Conservation (phyloP, 1,284 basidiomycete genomes). For the Malassezia nana region DNA sequence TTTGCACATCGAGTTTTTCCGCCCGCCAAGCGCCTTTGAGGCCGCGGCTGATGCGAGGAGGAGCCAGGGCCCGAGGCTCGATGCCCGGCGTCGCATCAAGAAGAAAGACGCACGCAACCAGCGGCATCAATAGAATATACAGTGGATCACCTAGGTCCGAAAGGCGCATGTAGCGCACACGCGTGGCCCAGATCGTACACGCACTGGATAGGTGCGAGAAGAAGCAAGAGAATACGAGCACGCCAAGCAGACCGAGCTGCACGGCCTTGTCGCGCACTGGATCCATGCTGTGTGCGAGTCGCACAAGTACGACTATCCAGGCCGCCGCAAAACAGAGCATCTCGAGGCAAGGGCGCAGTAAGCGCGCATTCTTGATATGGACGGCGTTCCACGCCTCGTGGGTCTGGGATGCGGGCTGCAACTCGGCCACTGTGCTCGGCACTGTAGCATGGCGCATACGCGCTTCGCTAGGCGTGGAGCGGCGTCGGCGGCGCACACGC, state of each 20-base stretch:
- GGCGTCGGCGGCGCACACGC: slow-evolving; percentile 2
- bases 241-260: background rate
- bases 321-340: slow-evolving; percentile 1
- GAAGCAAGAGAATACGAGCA: slow-evolving; percentile 7
- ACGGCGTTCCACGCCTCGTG: background rate
- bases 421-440: too few species aligned
- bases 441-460: too few species aligned
- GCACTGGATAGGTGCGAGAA: background rate
- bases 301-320: background rate
- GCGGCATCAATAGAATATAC: slow-evolving; percentile 10
- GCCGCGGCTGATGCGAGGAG: slow-evolving; percentile 1
- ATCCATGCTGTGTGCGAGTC: background rate
- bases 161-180: slow-evolving; percentile 9
- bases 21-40: slow-evolving; percentile 2
- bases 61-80: background rate
- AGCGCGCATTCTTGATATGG: background rate
- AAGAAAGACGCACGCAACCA: background rate
- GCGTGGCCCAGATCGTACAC: slow-evolving; percentile 14
- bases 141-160: slow-evolving; percentile 8
- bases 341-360: background rate
- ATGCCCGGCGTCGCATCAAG: slow-evolving; percentile 1
- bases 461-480: background rate
- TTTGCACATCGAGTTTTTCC: background rate
- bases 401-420: background rate
- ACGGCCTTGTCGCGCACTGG: slow-evolving; percentile 1